phyloP scores from a whole-genome alignment of 2,329 filamentous ascomycete genomes.

The Scedosporium minutisporum region DNA sequence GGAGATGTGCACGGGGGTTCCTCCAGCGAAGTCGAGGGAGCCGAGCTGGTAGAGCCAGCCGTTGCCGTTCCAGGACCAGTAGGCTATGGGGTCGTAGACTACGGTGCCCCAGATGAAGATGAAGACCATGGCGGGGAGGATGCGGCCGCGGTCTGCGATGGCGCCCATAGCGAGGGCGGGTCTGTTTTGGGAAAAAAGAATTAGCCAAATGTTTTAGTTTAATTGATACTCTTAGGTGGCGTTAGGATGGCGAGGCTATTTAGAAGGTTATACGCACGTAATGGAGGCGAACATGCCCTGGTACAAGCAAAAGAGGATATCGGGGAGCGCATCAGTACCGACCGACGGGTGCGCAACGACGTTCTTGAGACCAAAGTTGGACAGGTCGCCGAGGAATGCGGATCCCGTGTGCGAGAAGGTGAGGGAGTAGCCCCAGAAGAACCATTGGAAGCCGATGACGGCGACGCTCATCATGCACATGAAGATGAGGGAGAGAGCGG shows the following conservation, averaged over 20 bases:
- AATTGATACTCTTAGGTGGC: not conserved
- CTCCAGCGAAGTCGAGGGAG: slow-evolving; percentile 65
- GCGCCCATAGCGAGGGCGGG: slow-evolving; percentile 50
- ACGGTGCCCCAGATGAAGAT: slow-evolving; percentile 64
- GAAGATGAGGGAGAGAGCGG: slow-evolving; percentile 77
- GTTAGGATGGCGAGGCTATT: not conserved
- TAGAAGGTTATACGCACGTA: slow-evolving; percentile 49
- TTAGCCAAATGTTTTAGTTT: not conserved
- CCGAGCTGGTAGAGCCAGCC: slow-evolving; percentile 63
- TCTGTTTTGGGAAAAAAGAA: slow-evolving; percentile 17
- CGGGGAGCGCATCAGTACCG: slow-evolving; percentile 62
- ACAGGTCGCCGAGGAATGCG: slow-evolving; percentile 67
- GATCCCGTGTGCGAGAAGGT: slow-evolving; percentile 74
- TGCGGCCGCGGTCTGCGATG: slow-evolving; percentile 50
- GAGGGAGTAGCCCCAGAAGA: slow-evolving; percentile 88
- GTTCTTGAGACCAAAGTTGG: slow-evolving; percentile 72
- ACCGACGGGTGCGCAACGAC: slow-evolving; percentile 69
- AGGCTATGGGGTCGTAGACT: slow-evolving; percentile 64
- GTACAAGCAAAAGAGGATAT: slow-evolving; percentile 76
- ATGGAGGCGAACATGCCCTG: slow-evolving; percentile 86
- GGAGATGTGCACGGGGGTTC: slow-evolving; percentile 66
- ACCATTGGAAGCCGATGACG: slow-evolving; percentile 84
- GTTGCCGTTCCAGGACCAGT: slow-evolving; percentile 68
- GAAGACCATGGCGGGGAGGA: slow-evolving; percentile 53
- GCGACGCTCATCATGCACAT: slow-evolving; percentile 73